Percentiles rank a stretch among this genome's conserved stretches.
Conservation (phyloP, 2,329 filamentous ascomycete species). For the Fusarium duplospermum region DNA sequence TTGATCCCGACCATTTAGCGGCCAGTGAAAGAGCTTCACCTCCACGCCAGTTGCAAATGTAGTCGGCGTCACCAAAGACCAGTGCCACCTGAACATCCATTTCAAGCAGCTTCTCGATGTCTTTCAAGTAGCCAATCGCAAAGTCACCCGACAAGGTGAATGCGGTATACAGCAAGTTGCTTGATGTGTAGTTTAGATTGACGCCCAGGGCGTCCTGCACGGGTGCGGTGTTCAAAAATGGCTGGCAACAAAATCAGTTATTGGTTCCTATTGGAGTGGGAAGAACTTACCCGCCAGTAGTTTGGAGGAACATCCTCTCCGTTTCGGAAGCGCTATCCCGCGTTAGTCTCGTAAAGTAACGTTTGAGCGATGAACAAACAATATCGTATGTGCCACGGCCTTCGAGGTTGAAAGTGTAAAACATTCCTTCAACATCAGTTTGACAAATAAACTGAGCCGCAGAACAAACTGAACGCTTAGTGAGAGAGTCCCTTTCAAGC, state of each 20-base stretch:
- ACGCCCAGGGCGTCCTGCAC: constrained; percentile 19
- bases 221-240: constrained; percentile 11
- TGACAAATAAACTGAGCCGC: constrained; percentile 14
- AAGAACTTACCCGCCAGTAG: constrained; percentile 8
- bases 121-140: constrained; percentile 3
- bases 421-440: constrained; percentile 18
- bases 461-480: constrained; percentile 11
- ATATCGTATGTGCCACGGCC: constrained; percentile 25
- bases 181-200: constrained; percentile 23
- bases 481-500: constrained; percentile 1
- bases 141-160: constrained; percentile 17
- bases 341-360: neutral
- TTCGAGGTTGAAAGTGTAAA: constrained; percentile 13
- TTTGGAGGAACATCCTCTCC: constrained; percentile 15
- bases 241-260: neutral
- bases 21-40: constrained; percentile 20
- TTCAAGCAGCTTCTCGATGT: constrained; percentile 14
- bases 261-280: no score
- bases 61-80: constrained; percentile 22
- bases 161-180: constrained; percentile 10
- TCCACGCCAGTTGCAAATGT: constrained; percentile 26
- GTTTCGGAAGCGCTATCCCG: neutral
- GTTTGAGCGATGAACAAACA: neutral
- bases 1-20: neutral
- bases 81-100: constrained; percentile 15